Base-by-base conservation (phyloP, 1,284 basidiomycete species). In the Ustilago lituana region DNA sequence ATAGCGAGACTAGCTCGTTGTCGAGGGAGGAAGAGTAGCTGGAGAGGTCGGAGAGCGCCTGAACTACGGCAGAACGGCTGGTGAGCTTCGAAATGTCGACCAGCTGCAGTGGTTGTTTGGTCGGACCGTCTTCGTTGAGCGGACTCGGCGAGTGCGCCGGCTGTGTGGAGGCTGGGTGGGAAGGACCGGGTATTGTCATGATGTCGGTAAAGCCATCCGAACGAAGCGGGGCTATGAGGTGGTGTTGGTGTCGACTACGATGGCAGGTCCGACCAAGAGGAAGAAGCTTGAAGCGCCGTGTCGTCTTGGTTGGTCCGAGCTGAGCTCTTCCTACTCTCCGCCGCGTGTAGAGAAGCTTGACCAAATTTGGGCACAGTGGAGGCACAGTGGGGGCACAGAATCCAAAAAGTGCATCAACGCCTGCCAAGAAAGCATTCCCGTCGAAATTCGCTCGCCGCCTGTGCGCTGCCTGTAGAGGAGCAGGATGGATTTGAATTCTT, bases 11-110 rank as follows among this genome's bases (percentile, higher is more conserved):
- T 46, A 95, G 87, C n/a, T 89, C 88, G 47, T 87, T 85, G 11
- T 92, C 91, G 15, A 94, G 86, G 23, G 89, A 86, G 31, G 89
- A 85, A 76, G 94, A 92, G 80, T 91, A 88, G 12, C 89, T 87
- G 73, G 93, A 89, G 32, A 92, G 87, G 20, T 87, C 85, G 7
- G 84, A 77, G 5, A 85, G 80, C 11, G 74, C 70, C 19, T 85
- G 66, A 0, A 70, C 52, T 3, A 76, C 64, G 3, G 65, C 59
- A 14, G 67, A 58, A 11, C 71, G 55, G 29, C 60, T 69, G 36
- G 68, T 72, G 17, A 76, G 58, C 26, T 56, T 62, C 23, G 57
- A 46, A 11, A 60, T 51, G 50, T 73, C 59, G 43, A 48, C 45
- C 14, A 64, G 45, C 11, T 55, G 44, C 4, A 44, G 26, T 12